A percentile compares a stretch with the other conserved stretches of the same genome.
Evolutionary conservation across 1,284 basidiomycete species (phyloP).

Genomic region (Ceratobasidium sp.): DNA sequence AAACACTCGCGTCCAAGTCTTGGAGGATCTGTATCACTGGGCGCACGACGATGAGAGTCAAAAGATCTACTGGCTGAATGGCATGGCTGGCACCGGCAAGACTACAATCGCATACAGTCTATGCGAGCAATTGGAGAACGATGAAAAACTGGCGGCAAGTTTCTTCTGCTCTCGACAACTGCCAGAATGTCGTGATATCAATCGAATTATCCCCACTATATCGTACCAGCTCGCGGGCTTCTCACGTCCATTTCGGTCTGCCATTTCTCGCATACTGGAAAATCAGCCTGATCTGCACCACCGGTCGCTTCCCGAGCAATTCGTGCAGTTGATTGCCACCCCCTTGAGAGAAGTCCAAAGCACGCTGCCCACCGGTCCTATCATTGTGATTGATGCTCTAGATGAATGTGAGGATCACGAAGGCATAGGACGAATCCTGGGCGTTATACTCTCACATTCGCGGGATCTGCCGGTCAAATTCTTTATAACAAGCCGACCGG

Average conservation of each 20-base stretch:
- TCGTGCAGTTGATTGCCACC: not conserved
- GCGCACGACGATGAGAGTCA: not conserved
- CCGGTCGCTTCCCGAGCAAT: not conserved
- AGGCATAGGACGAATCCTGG: not conserved
- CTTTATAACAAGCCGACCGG: constrained; percentile 3
- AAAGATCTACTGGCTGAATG: constrained; percentile 9
- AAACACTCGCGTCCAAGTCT: constrained; percentile 2
- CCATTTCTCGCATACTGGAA: too few species aligned
- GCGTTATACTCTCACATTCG: not conserved
- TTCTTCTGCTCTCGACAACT: not conserved
- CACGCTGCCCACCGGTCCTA: not conserved
- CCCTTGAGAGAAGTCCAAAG: not conserved
- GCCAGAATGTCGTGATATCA: not conserved
- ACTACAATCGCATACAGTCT: constrained; percentile 24
- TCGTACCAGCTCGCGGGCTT: not conserved
- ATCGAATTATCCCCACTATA: not conserved
- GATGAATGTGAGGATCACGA: not conserved
- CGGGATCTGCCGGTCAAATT: not conserved
- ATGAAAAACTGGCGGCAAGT: not conserved
- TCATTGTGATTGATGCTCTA: constrained; percentile 18
- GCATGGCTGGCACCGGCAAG: constrained; percentile 2
- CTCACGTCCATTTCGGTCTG: not conserved
- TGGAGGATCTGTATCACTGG: not conserved
- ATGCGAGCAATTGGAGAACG: not conserved
- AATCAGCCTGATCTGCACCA: not conserved